Conservation (phyloP, 352 stramenopile species). For the Phytophthora idaei region DNA sequence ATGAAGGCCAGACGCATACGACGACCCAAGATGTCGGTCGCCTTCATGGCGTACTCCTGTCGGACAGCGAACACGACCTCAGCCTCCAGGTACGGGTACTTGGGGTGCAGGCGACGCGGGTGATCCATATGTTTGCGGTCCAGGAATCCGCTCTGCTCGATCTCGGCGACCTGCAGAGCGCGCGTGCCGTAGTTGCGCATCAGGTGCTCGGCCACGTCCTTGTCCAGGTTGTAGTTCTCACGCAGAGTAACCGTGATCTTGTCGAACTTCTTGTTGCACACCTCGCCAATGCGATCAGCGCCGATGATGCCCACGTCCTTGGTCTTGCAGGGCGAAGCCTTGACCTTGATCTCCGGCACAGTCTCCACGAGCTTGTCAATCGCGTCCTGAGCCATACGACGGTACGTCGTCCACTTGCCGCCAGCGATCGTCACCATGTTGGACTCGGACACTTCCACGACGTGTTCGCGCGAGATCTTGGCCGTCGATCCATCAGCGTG, state of each 20-base stretch:
- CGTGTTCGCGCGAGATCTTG: constrained; percentile 94
- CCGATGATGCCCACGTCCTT: constrained; percentile 86
- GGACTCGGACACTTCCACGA: constrained; percentile 91
- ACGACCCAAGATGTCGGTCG: constrained; percentile 92
- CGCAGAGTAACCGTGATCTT: constrained; percentile 93
- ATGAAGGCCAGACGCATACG: constrained; percentile 94
- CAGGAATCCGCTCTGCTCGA: constrained; percentile 85
- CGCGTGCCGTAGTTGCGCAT: constrained; percentile 96
- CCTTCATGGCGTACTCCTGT: constrained; percentile 95
- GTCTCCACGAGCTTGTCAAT: constrained; percentile 90
- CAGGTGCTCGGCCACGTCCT: constrained; percentile 94
- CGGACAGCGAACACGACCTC: constrained; percentile 94
- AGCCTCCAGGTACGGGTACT: constrained; percentile 95
- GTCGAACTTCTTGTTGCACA: constrained; percentile 97
- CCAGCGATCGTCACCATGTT: constrained; percentile 95
- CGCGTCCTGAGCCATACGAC: constrained; percentile 95
- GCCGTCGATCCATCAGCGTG: constrained; percentile 83
- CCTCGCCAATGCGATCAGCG: constrained; percentile 91
- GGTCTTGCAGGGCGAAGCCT: constrained; percentile 80
- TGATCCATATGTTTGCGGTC: constrained; percentile 87
- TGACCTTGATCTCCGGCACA: constrained; percentile 75
- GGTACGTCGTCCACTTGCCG: constrained; percentile 98
- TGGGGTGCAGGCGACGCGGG: constrained; percentile 89
- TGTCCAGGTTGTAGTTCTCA: constrained; percentile 94
- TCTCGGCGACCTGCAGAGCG: constrained; percentile 94